Evolutionary conservation across 805 yeast genomes (phyloP).

Genomic region (Wickerhamiella dianesei): DNA sequence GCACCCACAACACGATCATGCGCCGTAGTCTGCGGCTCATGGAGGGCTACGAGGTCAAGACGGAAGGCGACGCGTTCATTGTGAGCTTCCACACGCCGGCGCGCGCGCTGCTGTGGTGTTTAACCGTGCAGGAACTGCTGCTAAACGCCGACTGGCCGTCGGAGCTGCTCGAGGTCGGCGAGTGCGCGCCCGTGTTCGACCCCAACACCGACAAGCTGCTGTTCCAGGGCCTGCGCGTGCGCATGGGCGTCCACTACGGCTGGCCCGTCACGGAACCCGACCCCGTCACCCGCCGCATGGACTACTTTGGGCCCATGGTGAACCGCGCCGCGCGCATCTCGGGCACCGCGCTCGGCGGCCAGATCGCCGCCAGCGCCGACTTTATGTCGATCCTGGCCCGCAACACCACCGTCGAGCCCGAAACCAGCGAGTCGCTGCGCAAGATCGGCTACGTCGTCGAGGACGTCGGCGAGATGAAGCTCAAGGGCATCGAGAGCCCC

Average conservation of each 20-base stretch:
- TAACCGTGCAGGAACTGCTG: constrained; percentile 75
- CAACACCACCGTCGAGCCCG: constrained; percentile 31
- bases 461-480: constrained; percentile 70
- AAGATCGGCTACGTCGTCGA: constrained; percentile 56
- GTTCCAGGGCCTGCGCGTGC: constrained; percentile 80
- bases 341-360: constrained; percentile 98
- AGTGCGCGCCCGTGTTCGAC: constrained; percentile 71
- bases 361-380: constrained; percentile 74
- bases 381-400: constrained; percentile 58
- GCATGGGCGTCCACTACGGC: constrained; percentile 99
- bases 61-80: constrained; percentile 99
- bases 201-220: constrained; percentile 39
- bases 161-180: constrained; percentile 71
- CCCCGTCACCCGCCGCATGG: constrained; percentile 93
- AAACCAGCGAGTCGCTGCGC: constrained; percentile 29
- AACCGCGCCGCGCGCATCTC: constrained; percentile 87
- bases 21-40: constrained; percentile 80
- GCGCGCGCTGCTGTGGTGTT: constrained; percentile 86
- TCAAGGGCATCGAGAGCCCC: constrained; percentile 90
- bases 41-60: constrained; percentile 97
- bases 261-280: constrained; percentile 91
- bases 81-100: constrained; percentile 91
- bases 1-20: constrained; percentile 88
- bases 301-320: constrained; percentile 97
- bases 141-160: constrained; percentile 90